Evolutionary conservation across 345 rosid genomes (phyloP).

Genomic region (Arabidopsis suecica): DNA sequence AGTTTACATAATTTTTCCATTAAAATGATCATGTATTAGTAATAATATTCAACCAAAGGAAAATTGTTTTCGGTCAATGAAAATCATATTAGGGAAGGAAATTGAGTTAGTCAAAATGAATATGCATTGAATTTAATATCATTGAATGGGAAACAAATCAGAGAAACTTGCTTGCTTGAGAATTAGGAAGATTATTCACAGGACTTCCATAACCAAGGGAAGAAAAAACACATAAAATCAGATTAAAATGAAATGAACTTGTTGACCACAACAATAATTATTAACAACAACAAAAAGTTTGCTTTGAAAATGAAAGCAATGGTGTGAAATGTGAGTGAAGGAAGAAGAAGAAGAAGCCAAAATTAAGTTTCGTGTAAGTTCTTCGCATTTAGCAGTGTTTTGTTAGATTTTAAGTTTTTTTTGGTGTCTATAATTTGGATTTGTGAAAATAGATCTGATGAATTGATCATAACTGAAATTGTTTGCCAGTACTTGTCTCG

Average conservation of each 20-base stretch:
- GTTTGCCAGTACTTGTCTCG: neutral
- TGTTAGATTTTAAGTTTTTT: neutral
- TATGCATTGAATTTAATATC: neutral
- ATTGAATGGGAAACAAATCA: neutral
- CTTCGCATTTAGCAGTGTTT: conserved; percentile 14
- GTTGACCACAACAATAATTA: conserved; percentile 18
- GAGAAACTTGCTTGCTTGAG: neutral
- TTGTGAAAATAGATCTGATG: neutral
- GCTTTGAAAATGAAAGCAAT: neutral
- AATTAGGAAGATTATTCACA: neutral
- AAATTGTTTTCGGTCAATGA: conserved; percentile 5
- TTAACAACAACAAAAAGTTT: neutral
- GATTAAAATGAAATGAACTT: neutral
- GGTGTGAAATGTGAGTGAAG: neutral
- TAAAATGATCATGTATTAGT: neutral
- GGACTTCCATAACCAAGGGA: neutral
- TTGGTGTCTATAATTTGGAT: neutral
- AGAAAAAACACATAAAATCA: neutral
- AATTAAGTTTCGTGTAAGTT: conserved; percentile 17
- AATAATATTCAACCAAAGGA: neutral
- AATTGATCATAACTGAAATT: neutral
- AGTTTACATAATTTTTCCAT: neutral
- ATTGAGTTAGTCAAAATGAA: conserved; percentile 25
- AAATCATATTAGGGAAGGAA: conserved; percentile 2
- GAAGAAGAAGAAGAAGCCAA: conserved; percentile 12